These are phyloP conservation scores for Mitragyna speciosa DNA, from an alignment of 257 asterid genomes.

Conservation along the genomic window DNA sequence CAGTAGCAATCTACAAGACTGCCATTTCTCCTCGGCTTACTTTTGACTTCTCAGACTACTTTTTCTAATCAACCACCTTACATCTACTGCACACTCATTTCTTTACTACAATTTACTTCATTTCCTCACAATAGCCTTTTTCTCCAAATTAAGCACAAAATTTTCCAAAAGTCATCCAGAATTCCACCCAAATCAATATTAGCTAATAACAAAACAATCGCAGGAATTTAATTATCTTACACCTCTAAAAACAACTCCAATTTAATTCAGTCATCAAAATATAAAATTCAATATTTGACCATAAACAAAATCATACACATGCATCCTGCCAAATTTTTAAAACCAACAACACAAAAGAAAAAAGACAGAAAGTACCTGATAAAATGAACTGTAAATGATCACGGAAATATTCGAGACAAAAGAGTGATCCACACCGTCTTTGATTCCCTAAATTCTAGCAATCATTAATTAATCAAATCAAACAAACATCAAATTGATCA, in stretches of 20 bases:
- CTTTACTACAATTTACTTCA: constrained; percentile 1
- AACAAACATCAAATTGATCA: constrained; percentile 36
- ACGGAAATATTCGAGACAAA: constrained; percentile 35
- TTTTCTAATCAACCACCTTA: background rate
- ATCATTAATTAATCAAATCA: constrained; percentile 37
- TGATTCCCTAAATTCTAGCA: constrained; percentile 42
- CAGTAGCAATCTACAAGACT: background rate
- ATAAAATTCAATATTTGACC: background rate
- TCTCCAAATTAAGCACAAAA: constrained; percentile 9
- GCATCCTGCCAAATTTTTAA: constrained; percentile 10
- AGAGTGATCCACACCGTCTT: constrained; percentile 55
- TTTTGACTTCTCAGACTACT: background rate
- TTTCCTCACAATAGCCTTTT: background rate
- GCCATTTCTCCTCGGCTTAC: background rate
- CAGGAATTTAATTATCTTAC: background rate
- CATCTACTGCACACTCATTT: background rate
- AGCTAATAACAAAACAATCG: constrained; percentile 8
- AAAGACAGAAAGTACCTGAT: constrained; percentile 29
- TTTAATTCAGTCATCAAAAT: constrained; percentile 32
- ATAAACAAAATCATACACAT: constrained; percentile 1
- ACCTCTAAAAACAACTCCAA: constrained; percentile 6
- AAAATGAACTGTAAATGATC: constrained; percentile 25
- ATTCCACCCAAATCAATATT: constrained; percentile 2
- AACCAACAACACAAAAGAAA: constrained; percentile 11
- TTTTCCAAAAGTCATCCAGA: background rate